These are phyloP conservation scores for Piper betle DNA, from an alignment of 164 flowering plant genomes.

Conservation along the genomic window DNA sequence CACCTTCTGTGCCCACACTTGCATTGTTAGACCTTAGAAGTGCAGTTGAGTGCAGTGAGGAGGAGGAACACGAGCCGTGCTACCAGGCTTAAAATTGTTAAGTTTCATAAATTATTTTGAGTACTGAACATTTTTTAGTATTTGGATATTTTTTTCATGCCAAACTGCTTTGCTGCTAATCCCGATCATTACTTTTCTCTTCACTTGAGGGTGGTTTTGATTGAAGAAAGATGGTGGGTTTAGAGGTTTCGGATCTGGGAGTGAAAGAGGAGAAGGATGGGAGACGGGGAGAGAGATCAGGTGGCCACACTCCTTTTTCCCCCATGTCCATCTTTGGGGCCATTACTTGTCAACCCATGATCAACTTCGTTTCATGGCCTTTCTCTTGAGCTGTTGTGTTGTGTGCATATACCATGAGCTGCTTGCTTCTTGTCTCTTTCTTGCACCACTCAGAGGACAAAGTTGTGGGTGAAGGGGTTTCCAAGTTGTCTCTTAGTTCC, in stretches of 20 bases:
- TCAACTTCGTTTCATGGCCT: constrained; percentile 10
- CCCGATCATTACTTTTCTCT: not conserved
- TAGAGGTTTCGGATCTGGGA: constrained; percentile 26
- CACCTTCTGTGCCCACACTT: constrained; percentile 7
- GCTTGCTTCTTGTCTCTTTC: not conserved
- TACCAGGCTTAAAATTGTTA: too few species aligned
- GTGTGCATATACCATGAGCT: constrained; percentile 2
- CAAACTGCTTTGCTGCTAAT: too few species aligned
- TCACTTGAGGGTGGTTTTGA: not conserved
- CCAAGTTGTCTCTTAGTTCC: not conserved
- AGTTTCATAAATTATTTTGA: too few species aligned
- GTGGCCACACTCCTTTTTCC: constrained; percentile 7
- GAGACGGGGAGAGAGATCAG: constrained; percentile 6
- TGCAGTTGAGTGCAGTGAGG: too few species aligned
- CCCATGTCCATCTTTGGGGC: constrained; percentile 3
- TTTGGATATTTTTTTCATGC: too few species aligned
- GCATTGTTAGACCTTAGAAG: too few species aligned
- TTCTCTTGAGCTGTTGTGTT: constrained; percentile 1
- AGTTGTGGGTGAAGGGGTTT: not conserved
- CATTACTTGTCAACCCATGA: not conserved
- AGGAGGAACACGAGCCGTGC: not conserved
- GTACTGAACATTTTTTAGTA: too few species aligned
- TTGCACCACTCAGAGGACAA: not conserved
- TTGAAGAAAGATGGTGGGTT: constrained; percentile 51
- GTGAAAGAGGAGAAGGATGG: constrained; percentile 16